These are phyloP conservation scores for Moringa oleifera DNA, from an alignment of 345 rosid genomes.

Conservation along the genomic window DNA sequence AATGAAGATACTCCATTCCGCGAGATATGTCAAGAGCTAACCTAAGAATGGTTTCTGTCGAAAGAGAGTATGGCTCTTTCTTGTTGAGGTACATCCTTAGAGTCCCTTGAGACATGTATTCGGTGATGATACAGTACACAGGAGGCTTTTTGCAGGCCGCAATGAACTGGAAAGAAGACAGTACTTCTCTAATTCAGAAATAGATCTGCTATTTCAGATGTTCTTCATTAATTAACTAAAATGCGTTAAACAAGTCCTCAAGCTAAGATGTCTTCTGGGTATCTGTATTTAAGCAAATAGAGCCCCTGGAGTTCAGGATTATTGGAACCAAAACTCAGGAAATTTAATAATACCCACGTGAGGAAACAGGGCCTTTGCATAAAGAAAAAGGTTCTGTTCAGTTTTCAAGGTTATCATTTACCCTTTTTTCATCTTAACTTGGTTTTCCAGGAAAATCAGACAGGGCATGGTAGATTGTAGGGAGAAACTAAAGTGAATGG, in stretches of 20 bases:
- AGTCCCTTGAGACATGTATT: constrained; percentile 99
- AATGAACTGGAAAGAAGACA: constrained; percentile 59
- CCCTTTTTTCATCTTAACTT: background rate
- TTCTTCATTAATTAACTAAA: too few relatives aligned
- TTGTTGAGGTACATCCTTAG: constrained; percentile 98
- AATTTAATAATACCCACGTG: too few relatives aligned
- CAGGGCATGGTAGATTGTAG: background rate
- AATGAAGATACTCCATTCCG: constrained; percentile 99
- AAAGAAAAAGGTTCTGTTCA: too few relatives aligned
- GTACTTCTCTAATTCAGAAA: background rate
- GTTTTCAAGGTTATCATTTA: too few relatives aligned
- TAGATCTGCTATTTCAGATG: too few relatives aligned
- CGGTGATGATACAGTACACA: constrained; percentile 93
- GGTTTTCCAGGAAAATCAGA: background rate
- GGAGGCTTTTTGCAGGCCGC: constrained; percentile 99
- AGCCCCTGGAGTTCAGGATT: too few relatives aligned
- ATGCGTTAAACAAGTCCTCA: background rate
- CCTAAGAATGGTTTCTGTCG: constrained; percentile 79
- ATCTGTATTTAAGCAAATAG: too few relatives aligned
- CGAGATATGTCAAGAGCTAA: constrained; percentile 93
- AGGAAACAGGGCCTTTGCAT: too few relatives aligned
- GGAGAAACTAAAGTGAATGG: too few relatives aligned
- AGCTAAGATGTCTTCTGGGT: background rate
- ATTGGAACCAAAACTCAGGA: too few relatives aligned
- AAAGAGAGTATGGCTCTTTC: constrained; percentile 93